Base-by-base conservation (phyloP, 208 protist species). In the Porcisia hertigi region DNA sequence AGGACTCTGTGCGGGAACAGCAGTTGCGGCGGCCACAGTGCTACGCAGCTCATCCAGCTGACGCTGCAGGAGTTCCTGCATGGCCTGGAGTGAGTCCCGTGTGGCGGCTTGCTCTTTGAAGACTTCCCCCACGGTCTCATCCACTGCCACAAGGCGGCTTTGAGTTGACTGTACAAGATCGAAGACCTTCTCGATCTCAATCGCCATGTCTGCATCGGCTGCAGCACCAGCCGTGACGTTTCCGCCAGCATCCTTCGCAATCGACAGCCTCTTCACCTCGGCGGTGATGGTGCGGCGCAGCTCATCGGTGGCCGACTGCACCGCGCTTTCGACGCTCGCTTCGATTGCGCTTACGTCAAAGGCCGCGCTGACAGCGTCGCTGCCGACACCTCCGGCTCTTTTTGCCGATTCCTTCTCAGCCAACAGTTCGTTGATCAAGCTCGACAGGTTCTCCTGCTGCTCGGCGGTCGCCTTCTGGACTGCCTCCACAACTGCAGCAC, bases 361-460 rank as follows among this genome's bases (percentile, higher is more conserved):
- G 7, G 41, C 54, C 5, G 47, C 12, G 25, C 25, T 73, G n/a
- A 43, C 67, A 43, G 8, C 64, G 52, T 41, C 30, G 53, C 39
- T 54, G n/a, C 64, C 70, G 59, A 41, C 65, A 49, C 57, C 60
- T 74, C 58, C 58, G 36, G 54, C 30, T 47, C 45, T 18, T 36
- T 18, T 23, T 45, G 49, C 6, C 14, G 16, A 30, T 49, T 59
- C 57, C 60, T 82, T 66, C 7, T 75, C 73, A 1, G 73, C 58
- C 12, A 94, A 30, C 58, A 85, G 57, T 20, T 89, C 86, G 30
- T 79, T 72, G 34, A 94, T 47, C 2, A 86, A 60, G 41, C 65
- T 75, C 43, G 67, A 57, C 53, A 95, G 54, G n/a, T 75, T 72
- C 69, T 91, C 87, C 64, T 91, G 87, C 67, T 95, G 88, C 49